Percentiles rank a stretch among this genome's conserved stretches.
phyloP scores from a whole-genome alignment of 2,329 filamentous ascomycete species.

The Tolypocladium guangdongense region DNA sequence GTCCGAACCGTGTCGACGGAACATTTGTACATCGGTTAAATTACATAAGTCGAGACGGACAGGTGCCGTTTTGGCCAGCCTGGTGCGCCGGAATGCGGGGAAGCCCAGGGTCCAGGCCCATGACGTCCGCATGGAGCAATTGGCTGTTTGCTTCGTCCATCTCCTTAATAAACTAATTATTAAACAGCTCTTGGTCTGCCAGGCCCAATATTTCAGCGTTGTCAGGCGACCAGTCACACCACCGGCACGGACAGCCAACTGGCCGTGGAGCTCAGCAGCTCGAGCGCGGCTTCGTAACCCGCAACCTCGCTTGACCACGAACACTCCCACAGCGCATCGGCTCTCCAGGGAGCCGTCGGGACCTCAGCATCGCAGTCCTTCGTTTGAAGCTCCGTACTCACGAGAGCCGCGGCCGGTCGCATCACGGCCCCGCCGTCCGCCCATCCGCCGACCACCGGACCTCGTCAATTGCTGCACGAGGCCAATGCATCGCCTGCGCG shows the following conservation, averaged over 20 bases:
- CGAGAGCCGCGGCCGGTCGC: background rate
- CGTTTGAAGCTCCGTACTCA: background rate
- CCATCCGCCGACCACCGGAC: background rate
- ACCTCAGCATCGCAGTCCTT: background rate
- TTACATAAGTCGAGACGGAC: too few relatives aligned
- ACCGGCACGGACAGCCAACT: background rate
- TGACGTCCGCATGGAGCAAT: background rate
- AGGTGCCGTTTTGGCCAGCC: too few relatives aligned
- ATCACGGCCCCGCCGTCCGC: background rate
- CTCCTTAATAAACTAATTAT: background rate
- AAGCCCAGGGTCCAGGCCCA: background rate
- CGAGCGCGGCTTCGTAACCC: background rate
- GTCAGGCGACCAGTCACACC: background rate
- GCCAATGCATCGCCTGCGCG: background rate
- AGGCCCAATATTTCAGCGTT: background rate
- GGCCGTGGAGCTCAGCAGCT: background rate
- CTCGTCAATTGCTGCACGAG: background rate
- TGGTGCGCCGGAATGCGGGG: background rate
- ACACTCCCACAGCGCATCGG: background rate
- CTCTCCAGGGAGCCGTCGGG: background rate
- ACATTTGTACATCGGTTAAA: too few relatives aligned
- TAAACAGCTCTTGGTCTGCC: background rate
- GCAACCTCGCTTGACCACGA: background rate
- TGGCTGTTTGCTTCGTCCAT: background rate
- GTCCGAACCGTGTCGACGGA: too few relatives aligned